Evolutionary conservation across 371 early-diverging fungal genomes (phyloP), one percentile per base, ranked within the genome.

Genomic region (Mucor lusitanicus): DNA sequence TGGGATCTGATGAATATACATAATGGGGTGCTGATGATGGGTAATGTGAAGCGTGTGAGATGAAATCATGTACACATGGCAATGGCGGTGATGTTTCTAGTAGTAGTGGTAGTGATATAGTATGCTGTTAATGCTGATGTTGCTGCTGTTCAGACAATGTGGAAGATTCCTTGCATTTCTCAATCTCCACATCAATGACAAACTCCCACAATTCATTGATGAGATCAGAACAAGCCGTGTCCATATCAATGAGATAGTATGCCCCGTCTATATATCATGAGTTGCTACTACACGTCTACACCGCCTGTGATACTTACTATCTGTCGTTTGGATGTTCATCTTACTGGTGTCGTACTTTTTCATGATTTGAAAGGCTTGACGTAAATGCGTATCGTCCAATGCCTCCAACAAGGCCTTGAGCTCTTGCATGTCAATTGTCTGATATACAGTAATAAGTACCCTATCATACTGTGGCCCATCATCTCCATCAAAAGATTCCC

Each of bases 151-250:
- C 50, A 50, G 25, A 50, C 21, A 50, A 25, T 50, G 50, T 50
- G 23, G 25, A 50, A 50, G 23, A 21, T 50, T 50, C 50, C 23
- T 25, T 50, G 50, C 50, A 50, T 50, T 50, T 50, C 13, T 46
- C 32, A 27, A 28, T 44, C 32, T 61, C 50, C 1, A 61, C 17
- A 33, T 46, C 30, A 6, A 30, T 61, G 30, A 30, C 46, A 35
- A 48, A 48, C 35, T 48, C 48, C 61, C 61, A 61, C 33, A 61
- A 33, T 50, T 48, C 23, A 2, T 19, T 61, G 23, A 61, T 32
- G 17, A 61, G 61, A 46, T 21, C 28, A 61, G 32, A 2, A 7
- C 33, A 46, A 32, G 33, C 32, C 19, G 50, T 21, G 23, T 21
- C 11, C 13, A 61, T 9, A 48, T 61, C 50, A 30, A 61, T n/a